Base-by-base conservation (phyloP, 2,329 filamentous ascomycete species). In the Fusarium oxysporum region DNA sequence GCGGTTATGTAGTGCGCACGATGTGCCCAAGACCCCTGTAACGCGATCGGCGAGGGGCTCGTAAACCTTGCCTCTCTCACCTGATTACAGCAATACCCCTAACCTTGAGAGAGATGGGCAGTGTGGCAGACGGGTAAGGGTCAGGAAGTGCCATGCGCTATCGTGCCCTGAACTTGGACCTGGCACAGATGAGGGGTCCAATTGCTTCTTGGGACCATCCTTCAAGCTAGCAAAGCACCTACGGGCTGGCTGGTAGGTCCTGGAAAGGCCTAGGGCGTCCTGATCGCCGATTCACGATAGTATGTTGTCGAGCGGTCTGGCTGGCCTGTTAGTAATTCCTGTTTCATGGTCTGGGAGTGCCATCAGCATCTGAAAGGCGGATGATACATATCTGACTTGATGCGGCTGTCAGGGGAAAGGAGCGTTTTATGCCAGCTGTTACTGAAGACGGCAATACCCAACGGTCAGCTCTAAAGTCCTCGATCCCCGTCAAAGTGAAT, bases 251-350 rank as follows among this genome's bases (percentile, higher is more conserved):
- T 68, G 45, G 40, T 47, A 53, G 35, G 38, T 21, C 25, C 28
- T 38, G 32, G 43, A 48, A 54, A 35, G 47, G 48, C 47, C 37
- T 41, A 63, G 43, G 69, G 56, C 53, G 45, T 48, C 59, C 57
- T 68, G 68, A 72, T 77, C 71, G 74, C 72, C 71, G 68, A 76
- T 76, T 76, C 65, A 44, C 45, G 54, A 55, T 67, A 25, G 58
- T 50, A 48, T 54, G 61, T 64, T 32, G 61, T 66, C 30, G 53
- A 65, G 74, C 70, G 72, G 72, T 68, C 74, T 72, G 57, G 51
- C 57, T 70, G 54, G 51, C 54, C 65, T 73, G 35, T 44, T 41
- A 45, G 57, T 51, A 73, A 63, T 55, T 59, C 33, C 59, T 38
- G 44, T 33, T 21, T 40, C 50, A 44, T 25, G 44, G 32, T 40